A percentile compares a stretch with the other conserved stretches of the same genome.
Conservation (phyloP, 495 filamentous ascomycete species). For the Penicillium cataractarum region DNA sequence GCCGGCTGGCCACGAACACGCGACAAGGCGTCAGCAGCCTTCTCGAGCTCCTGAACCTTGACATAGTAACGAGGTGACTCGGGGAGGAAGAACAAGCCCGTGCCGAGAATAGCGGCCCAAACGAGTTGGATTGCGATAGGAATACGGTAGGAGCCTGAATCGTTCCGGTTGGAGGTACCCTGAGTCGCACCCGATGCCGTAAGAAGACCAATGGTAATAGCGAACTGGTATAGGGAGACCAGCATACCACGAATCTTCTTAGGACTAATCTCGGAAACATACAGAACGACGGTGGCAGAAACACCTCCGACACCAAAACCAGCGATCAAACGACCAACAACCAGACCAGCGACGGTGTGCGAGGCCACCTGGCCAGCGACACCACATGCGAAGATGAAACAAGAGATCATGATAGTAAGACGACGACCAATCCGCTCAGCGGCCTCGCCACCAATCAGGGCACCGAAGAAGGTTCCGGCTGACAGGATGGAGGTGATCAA, state of each 20-base stretch:
- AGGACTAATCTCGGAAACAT: conserved; percentile 64
- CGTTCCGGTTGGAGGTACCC: conserved; percentile 55
- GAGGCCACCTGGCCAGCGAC: too few relatives aligned
- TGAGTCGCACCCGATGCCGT: conserved; percentile 69
- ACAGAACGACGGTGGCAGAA: conserved; percentile 68
- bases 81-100: conserved; percentile 70
- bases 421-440: conserved; percentile 62
- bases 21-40: conserved; percentile 34
- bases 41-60: conserved; percentile 45
- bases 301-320: conserved; percentile 72
- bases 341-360: too few relatives aligned
- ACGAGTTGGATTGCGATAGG: conserved; percentile 64
- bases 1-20: conserved; percentile 41
- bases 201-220: conserved; percentile 68
- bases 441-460: conserved; percentile 64
- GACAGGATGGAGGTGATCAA: conserved; percentile 73
- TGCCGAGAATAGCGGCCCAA: conserved; percentile 63
- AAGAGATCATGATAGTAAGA: too few relatives aligned
- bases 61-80: conserved; percentile 68
- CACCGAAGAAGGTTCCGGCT: conserved; percentile 72
- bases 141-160: conserved; percentile 67
- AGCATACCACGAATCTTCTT: conserved; percentile 64
- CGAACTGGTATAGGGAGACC: conserved; percentile 66
- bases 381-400: too few relatives aligned
- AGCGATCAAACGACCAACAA: conserved; percentile 62